Percentiles rank a stretch among this genome's conserved stretches.
These are phyloP conservation scores for Encephalitozoon romaleae DNA, from an alignment of 371 early-diverging fungal species.

Conservation along the genomic window DNA sequence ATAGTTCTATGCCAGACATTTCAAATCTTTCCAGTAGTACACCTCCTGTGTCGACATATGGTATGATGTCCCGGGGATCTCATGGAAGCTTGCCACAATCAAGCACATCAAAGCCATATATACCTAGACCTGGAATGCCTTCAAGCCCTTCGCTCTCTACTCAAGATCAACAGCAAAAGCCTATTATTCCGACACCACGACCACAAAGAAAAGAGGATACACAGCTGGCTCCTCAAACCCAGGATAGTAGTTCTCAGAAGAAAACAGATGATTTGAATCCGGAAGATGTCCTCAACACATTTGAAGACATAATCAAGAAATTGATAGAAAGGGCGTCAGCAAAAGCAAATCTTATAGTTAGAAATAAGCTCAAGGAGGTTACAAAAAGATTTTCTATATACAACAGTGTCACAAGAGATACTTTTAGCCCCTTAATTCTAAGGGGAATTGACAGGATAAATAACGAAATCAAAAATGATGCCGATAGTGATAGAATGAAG, in stretches of 20 bases:
- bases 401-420: background rate
- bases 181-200: background rate
- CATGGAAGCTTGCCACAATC: background rate
- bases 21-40: background rate
- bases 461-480: background rate
- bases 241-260: background rate
- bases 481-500: background rate
- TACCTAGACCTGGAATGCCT: background rate
- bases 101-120: background rate
- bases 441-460: conserved; percentile 1
- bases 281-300: background rate
- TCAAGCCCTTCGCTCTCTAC: background rate
- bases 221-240: background rate
- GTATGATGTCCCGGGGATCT: background rate
- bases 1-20: background rate
- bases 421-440: background rate
- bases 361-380: conserved; percentile 30
- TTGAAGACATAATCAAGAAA: background rate
- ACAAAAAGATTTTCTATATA: conserved; percentile 2
- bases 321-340: conserved; percentile 6
- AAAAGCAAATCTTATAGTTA: conserved; percentile 26
- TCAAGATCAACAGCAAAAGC: background rate
- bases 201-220: background rate
- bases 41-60: background rate
- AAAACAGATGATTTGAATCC: background rate